Conservation (phyloP, 2,329 filamentous ascomycete species). For the Xylaria hypoxylon region DNA sequence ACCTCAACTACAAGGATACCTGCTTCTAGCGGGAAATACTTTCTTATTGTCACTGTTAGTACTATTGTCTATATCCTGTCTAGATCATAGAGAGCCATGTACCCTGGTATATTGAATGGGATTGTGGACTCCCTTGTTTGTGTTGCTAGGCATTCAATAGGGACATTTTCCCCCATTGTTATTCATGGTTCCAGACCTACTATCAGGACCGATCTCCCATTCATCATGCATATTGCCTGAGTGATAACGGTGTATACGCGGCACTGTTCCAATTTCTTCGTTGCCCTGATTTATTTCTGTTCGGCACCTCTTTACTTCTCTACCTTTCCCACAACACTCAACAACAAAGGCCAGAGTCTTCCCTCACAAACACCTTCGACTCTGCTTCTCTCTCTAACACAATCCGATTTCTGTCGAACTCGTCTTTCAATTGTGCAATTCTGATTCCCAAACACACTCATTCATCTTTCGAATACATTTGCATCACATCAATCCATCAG, state of each 20-base stretch:
- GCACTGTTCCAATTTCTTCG: background rate
- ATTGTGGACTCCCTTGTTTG: background rate
- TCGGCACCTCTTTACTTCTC: background rate
- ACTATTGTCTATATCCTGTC: background rate
- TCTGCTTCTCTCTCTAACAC: background rate
- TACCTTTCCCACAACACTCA: background rate
- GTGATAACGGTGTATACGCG: background rate
- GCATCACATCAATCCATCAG: background rate
- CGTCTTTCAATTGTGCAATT: background rate
- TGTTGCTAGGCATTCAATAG: too few relatives aligned
- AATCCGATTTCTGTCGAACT: background rate
- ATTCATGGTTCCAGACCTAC: background rate
- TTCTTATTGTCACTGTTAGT: background rate
- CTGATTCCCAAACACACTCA: too few relatives aligned
- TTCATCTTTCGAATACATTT: background rate
- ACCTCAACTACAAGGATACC: background rate
- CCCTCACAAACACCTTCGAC: background rate
- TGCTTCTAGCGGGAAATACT: background rate
- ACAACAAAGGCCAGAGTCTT: background rate
- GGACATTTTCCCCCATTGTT: background rate
- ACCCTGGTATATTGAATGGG: too few relatives aligned
- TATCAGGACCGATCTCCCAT: background rate
- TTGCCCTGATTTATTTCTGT: background rate
- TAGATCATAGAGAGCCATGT: too few relatives aligned
- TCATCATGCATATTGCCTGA: background rate